Percentiles rank a stretch among this genome's conserved stretches.
Conservation (phyloP, 179 eudicot species). For the Actinidia arguta region DNA sequence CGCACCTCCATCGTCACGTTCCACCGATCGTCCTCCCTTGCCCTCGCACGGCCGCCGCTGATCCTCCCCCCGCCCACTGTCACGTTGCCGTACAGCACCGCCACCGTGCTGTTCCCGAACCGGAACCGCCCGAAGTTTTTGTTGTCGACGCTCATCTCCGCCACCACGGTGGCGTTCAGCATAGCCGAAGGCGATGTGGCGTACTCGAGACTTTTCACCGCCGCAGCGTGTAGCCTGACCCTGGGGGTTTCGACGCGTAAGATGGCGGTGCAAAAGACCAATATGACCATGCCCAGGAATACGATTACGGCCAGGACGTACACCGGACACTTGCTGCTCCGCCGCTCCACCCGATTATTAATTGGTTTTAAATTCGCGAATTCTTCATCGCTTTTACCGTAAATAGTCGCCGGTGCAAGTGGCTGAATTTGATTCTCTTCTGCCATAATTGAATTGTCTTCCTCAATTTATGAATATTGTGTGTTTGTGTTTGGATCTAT, state of each 20-base stretch:
- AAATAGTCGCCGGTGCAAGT: constrained; percentile 8
- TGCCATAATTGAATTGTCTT: too few relatives aligned
- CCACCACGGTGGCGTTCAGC: constrained; percentile 32
- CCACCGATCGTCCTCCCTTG: constrained; percentile 23
- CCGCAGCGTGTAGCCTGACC: constrained; percentile 22
- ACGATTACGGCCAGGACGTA: constrained; percentile 34
- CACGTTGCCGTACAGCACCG: constrained; percentile 31
- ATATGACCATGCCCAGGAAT: constrained; percentile 15
- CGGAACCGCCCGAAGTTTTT: constrained; percentile 45
- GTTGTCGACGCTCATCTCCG: constrained; percentile 34
- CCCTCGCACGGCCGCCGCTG: constrained; percentile 11
- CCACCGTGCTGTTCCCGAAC: constrained; percentile 23
- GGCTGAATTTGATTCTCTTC: constrained; percentile 23
- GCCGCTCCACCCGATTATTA: background rate
- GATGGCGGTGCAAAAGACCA: constrained; percentile 34
- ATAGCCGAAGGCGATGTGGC: constrained; percentile 18
- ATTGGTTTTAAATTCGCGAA: background rate
- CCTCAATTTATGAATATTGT: too few relatives aligned
- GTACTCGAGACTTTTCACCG: constrained; percentile 29
- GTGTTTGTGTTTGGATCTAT: too few relatives aligned
- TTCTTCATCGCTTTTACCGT: constrained; percentile 19
- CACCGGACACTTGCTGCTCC: constrained; percentile 41
- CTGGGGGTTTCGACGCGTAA: constrained; percentile 31
- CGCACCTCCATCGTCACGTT: constrained; percentile 24
- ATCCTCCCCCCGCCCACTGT: constrained; percentile 35